Conservation (phyloP, 2,329 filamentous ascomycete species). For the Periconia sp. region DNA sequence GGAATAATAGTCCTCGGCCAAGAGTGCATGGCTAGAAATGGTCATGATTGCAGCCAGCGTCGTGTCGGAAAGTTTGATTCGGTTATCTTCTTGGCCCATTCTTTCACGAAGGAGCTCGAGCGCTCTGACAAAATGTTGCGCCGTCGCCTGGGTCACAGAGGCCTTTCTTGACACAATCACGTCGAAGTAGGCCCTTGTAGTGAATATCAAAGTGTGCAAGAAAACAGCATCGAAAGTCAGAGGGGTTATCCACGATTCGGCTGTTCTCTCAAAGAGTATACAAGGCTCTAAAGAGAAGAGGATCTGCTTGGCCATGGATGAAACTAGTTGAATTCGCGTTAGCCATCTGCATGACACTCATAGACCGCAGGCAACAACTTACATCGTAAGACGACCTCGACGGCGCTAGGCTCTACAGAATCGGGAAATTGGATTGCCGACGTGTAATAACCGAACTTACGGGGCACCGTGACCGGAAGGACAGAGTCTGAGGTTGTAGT, state of each 20-base stretch:
- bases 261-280: constrained; percentile 33
- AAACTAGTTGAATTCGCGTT: no score
- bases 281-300: no score
- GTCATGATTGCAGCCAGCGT: constrained; percentile 42
- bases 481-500: no score
- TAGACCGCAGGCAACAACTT: no score
- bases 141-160: constrained; percentile 8
- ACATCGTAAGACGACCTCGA: no score
- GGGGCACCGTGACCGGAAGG: no score
- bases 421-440: no score
- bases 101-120: constrained; percentile 41
- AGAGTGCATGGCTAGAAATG: constrained; percentile 38
- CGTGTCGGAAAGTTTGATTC: constrained; percentile 30
- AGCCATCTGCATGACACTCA: no score
- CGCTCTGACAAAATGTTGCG: constrained; percentile 31
- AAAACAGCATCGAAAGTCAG: constrained; percentile 43
- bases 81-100: constrained; percentile 24
- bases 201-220: constrained; percentile 46
- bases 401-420: no score
- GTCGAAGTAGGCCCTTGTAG: constrained; percentile 41
- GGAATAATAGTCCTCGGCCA: constrained; percentile 30
- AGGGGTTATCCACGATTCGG: constrained; percentile 35
- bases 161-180: constrained; percentile 25
- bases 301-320: no score
- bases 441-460: no score